phyloP scores from a whole-genome alignment of 768 basidiomycete species.

The Boletus pseudo-olivaceus region DNA sequence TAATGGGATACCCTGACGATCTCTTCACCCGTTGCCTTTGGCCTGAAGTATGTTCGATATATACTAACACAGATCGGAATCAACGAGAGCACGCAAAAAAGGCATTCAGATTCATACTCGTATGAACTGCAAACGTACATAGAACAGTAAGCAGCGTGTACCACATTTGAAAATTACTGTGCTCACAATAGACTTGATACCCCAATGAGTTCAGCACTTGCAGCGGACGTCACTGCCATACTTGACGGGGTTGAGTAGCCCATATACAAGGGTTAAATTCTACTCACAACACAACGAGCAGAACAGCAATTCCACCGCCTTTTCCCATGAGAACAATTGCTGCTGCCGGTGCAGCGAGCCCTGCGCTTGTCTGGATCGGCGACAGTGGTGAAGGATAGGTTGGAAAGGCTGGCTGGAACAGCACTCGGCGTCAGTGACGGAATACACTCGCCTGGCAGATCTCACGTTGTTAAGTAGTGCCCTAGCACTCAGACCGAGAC shows the following conservation, averaged over 20 bases:
- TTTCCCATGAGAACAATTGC: slow-evolving; percentile 46
- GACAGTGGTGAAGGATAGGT: slow-evolving; percentile 47
- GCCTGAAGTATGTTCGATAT: slow-evolving; percentile 38
- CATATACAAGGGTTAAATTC: background rate
- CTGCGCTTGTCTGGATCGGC: slow-evolving; percentile 37
- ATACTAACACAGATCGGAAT: slow-evolving; percentile 20
- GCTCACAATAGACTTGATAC: slow-evolving; percentile 43
- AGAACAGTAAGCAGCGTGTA: background rate
- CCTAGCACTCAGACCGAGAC: slow-evolving; percentile 42
- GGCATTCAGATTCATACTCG: slow-evolving; percentile 32
- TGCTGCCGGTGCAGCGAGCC: slow-evolving; percentile 45
- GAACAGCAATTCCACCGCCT: slow-evolving; percentile 40
- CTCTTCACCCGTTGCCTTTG: slow-evolving; percentile 35
- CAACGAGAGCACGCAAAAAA: background rate
- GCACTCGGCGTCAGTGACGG: background rate
- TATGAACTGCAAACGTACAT: slow-evolving; percentile 35
- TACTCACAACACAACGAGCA: slow-evolving; percentile 41
- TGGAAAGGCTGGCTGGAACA: slow-evolving; percentile 45
- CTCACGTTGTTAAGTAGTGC: slow-evolving; percentile 33
- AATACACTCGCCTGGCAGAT: background rate
- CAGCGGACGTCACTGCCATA: slow-evolving; percentile 48
- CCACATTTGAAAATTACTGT: background rate
- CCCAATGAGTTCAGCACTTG: slow-evolving; percentile 45
- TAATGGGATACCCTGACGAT: slow-evolving; percentile 40
- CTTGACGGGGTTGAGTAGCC: slow-evolving; percentile 9